phyloP scores from a whole-genome alignment of 768 basidiomycete genomes.

The Tylopilus rubrobrunneus region DNA sequence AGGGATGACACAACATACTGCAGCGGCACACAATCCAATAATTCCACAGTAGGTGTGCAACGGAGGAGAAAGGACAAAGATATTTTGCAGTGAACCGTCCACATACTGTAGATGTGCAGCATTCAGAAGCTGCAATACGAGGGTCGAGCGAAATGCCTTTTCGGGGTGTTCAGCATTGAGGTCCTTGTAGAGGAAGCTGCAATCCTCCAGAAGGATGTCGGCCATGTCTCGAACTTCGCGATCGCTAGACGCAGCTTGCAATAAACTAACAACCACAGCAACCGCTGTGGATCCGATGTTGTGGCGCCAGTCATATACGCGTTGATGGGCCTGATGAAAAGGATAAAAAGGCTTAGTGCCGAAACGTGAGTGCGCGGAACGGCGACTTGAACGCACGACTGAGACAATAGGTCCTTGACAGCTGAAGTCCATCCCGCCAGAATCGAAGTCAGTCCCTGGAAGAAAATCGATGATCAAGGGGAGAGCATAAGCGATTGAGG shows the following conservation, averaged over 20 bases:
- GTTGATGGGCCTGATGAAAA: neutral
- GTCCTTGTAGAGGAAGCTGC: no score
- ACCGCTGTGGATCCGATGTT: neutral
- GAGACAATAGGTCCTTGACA: neutral
- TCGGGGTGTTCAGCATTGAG: no score
- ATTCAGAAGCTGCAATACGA: no score
- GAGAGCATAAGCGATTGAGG: neutral
- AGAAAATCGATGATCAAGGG: neutral
- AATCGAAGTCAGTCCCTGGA: neutral
- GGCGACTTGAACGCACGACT: neutral
- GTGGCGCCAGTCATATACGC: conserved; percentile 1
- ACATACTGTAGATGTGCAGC: neutral
- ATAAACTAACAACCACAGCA: neutral
- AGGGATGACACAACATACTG: neutral
- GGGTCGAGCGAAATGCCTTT: no score
- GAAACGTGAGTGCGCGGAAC: no score
- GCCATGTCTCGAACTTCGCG: neutral
- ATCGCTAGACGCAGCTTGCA: neutral
- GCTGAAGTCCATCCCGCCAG: neutral
- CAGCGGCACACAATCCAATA: neutral
- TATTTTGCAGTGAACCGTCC: neutral
- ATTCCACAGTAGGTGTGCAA: neutral
- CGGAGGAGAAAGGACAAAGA: neutral
- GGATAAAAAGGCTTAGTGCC: no score
- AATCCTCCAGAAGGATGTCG: neutral